These are phyloP conservation scores for Colletotrichum brevisporum DNA, from an alignment of 2,329 filamentous ascomycete genomes.

Conservation along the genomic window DNA sequence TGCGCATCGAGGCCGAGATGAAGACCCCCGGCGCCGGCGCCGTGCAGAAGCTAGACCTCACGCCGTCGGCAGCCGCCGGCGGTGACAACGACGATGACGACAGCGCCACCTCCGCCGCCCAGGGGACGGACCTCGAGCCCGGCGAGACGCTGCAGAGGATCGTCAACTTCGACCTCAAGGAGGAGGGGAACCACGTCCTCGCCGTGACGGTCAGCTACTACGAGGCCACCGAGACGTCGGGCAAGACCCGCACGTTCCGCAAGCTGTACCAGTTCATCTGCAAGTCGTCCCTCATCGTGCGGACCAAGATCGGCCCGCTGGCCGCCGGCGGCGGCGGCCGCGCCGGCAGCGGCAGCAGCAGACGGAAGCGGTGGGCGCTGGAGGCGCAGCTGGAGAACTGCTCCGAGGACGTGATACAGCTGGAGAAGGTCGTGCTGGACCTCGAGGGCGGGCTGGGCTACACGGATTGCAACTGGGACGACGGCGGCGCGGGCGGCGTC, in stretches of 20 bases:
- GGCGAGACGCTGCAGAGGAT: conserved; percentile 84
- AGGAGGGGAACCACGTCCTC: conserved; percentile 94
- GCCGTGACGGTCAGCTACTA: conserved; percentile 96
- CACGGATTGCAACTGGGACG: conserved; percentile 71
- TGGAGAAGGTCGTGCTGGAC: conserved; percentile 76
- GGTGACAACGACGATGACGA: conserved; percentile 12
- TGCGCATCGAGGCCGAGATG: conserved; percentile 92
- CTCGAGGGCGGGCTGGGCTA: conserved; percentile 65
- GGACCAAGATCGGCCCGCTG: conserved; percentile 86
- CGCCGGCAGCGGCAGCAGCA: conserved; percentile 45
- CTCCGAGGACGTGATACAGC: conserved; percentile 83
- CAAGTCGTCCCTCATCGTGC: conserved; percentile 88
- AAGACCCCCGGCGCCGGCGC: conserved; percentile 80
- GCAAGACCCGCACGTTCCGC: conserved; percentile 86
- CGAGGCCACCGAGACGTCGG: conserved; percentile 80
- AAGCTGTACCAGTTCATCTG: conserved; percentile 98
- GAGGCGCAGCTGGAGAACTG: conserved; percentile 98
- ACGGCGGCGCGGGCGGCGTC: conserved; percentile 53
- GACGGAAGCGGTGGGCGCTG: conserved; percentile 74
- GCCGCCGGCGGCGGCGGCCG: conserved; percentile 49
- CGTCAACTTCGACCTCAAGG: conserved; percentile 88
- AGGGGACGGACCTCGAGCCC: conserved; percentile 66
- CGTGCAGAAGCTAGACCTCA: conserved; percentile 77
- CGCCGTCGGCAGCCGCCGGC: conserved; percentile 47
- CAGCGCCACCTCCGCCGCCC: not conserved